Conservation (phyloP, 1,284 basidiomycete genomes). For the Trichosporon sp. region DNA sequence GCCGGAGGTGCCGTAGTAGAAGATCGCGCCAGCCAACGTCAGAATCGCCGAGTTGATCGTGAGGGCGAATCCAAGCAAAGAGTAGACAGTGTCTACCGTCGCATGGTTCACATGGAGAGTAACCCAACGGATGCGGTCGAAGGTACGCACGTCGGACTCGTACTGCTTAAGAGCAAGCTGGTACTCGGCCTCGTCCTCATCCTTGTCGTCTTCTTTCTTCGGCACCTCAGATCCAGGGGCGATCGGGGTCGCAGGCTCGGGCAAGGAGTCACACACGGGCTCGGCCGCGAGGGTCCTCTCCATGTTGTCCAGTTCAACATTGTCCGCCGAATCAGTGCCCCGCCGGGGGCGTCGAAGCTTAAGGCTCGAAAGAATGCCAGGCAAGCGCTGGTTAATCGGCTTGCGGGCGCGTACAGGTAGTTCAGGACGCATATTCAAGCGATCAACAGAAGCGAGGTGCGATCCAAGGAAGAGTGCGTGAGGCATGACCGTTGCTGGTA, state of each 20-base stretch:
- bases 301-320: not conserved
- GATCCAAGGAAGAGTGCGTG: conserved; percentile 88
- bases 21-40: conserved; percentile 61
- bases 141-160: conserved; percentile 57
- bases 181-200: conserved; percentile 25
- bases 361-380: conserved; percentile 20
- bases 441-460: conserved; percentile 73
- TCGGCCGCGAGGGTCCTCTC: not conserved
- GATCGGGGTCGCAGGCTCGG: not conserved
- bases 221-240: not conserved
- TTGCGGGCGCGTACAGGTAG: conserved; percentile 18
- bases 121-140: conserved; percentile 63
- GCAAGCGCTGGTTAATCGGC: conserved; percentile 16
- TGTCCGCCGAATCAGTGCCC: not conserved
- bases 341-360: not conserved
- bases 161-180: conserved; percentile 44
- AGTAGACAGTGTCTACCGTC: conserved; percentile 53
- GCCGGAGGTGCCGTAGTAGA: conserved; percentile 58
- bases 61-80: conserved; percentile 73
- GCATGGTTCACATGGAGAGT: conserved; percentile 72
- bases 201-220: conserved; percentile 24
- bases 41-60: conserved; percentile 74
- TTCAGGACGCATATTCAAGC: conserved; percentile 51
- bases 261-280: not conserved
- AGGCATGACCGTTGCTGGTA: conserved; percentile 72